Evolutionary conservation across 1,284 basidiomycete species (phyloP), one percentile per base, ranked within the genome.

Genomic region (Puccinia brachypodii): DNA sequence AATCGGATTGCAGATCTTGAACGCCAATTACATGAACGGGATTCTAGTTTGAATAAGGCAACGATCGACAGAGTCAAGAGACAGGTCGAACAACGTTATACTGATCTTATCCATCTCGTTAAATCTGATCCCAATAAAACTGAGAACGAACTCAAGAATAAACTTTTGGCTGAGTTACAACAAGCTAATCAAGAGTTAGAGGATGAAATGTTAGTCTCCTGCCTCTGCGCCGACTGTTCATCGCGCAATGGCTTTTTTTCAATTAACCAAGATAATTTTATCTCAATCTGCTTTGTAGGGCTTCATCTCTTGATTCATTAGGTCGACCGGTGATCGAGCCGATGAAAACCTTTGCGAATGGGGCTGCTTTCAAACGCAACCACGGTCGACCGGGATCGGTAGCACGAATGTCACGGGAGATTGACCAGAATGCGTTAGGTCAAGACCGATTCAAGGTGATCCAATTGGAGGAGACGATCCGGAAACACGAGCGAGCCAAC

Each of bases 151-250:
- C 73, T 81, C 42, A 62, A 60, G 14, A 89, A 90, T 56, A 89
- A 90, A 50, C 87, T 94, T 1, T 87, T 94, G 40, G 90, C 89
- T 64, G 92, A 94, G 85, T 88, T 94, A 36, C 89, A 92, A 83
- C 85, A 89, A 22, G 89, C 90, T 0, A 92, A 92, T 83, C 90
- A 91, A 64, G 89, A 90, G 64, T 87, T 92, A 81, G 89, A 89
- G 50, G 89, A 89, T 80, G 91, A 92, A 82, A 87, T 92, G 83
- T 88, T 88, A 6, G 85, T 58, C 19, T 68, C 16, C 40, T 64
- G n/a, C n/a, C n/a, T n/a, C n/a, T 25, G 2, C 28, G 22, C 19
- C 87, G 87, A 31, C 66, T 76, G 56, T 69, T 76, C n/a, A 76
- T 72, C 40, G 82, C 84, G 16, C 84, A 82, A 76, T 53, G 80